phyloP scores from a whole-genome alignment of 306 rosid species.

The barrel medic (Medicago truncatula) region MtrunA17r5.0-ANR NC_053046.1:36619501-36620000 shows the following conservation, averaged over 20 bases:
- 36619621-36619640: no score
- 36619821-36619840: neutral
- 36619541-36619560: no score
- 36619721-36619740: neutral
- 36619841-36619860: slow-evolving; percentile 1
- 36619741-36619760: neutral
- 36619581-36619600: neutral
- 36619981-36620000: slow-evolving; percentile 22
- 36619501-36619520: no score
- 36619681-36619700: neutral
- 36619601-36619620: neutral
- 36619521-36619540: no score
- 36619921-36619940: slow-evolving; percentile 43
- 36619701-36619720: neutral
- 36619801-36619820: neutral
- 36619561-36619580: neutral
- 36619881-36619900: slow-evolving; percentile 24
- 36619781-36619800: neutral
- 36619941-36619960: slow-evolving; percentile 26
- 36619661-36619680: neutral
- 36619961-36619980: slow-evolving; percentile 32
- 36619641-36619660: no score
- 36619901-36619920: slow-evolving; percentile 45
- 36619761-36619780: neutral
- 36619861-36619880: slow-evolving; percentile 24